Conservation (phyloP, 2,329 filamentous ascomycete species). For the Pseudocercospora cruenta region DNA sequence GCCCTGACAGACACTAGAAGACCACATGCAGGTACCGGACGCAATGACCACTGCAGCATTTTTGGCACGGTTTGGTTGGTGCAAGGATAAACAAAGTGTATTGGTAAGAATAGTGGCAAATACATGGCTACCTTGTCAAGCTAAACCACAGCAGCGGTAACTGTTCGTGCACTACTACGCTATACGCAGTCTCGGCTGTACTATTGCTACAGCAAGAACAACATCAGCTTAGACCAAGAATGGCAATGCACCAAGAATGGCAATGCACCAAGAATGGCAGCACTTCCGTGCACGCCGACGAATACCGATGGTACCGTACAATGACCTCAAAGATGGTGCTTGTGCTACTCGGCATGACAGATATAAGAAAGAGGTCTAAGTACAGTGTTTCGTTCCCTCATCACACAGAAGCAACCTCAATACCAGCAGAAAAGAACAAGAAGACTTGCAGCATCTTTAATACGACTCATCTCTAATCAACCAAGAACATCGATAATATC, state of each 20-base stretch:
- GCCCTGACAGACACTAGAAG: neutral
- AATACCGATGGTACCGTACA: neutral
- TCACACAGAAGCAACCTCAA: conserved; percentile 5
- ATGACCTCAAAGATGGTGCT: neutral
- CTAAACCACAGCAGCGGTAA: neutral
- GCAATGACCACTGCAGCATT: neutral
- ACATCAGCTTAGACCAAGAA: neutral
- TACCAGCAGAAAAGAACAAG: neutral
- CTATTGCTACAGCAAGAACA: neutral
- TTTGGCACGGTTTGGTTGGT: conserved; percentile 10
- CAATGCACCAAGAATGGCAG: conserved; percentile 2
- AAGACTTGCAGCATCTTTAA: neutral
- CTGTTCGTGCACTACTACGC: neutral
- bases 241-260: conserved; percentile 5
- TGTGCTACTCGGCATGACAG: conserved; percentile 6
- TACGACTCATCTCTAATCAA: neutral
- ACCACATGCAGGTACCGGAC: neutral
- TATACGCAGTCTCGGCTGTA: neutral
- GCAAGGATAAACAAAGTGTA: conserved; percentile 7
- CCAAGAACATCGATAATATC: neutral
- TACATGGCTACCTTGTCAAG: conserved; percentile 7
- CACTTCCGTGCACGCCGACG: neutral
- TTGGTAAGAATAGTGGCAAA: conserved; percentile 3
- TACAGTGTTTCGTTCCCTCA: conserved; percentile 12
- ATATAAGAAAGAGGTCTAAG: conserved; percentile 14